Evolutionary conservation across 495 filamentous ascomycete genomes (phyloP).

Genomic region (Xylaria scruposa): DNA sequence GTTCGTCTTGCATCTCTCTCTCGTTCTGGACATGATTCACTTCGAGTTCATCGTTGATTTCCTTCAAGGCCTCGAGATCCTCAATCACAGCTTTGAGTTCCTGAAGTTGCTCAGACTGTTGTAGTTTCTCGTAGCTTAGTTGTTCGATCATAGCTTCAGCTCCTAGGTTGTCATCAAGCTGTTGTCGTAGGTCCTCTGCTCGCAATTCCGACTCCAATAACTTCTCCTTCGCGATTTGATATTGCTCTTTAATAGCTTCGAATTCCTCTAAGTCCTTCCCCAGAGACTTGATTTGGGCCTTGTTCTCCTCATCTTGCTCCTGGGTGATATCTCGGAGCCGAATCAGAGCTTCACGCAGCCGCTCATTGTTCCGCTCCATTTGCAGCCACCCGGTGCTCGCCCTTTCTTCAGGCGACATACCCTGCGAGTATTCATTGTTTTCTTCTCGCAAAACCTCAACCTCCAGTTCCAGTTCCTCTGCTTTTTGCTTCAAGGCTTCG

Average conservation of each 20-base stretch:
- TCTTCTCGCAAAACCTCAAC: constrained; percentile 87
- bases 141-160: constrained; percentile 95
- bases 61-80: constrained; percentile 84
- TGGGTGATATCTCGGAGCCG: constrained; percentile 85
- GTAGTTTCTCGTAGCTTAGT: constrained; percentile 82
- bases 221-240: constrained; percentile 71
- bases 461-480: constrained; percentile 87
- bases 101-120: constrained; percentile 79
- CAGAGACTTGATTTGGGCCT: constrained; percentile 75
- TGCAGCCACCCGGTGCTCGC: constrained; percentile 86
- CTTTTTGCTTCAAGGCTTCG: constrained; percentile 72
- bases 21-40: constrained; percentile 90
- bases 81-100: constrained; percentile 81
- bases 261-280: constrained; percentile 81
- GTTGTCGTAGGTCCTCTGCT: constrained; percentile 86
- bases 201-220: constrained; percentile 74
- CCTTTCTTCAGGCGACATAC: constrained; percentile 87
- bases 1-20: constrained; percentile 91
- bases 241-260: constrained; percentile 71
- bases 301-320: constrained; percentile 81
- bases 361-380: constrained; percentile 87
- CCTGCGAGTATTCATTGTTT: constrained; percentile 79
- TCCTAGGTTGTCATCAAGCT: constrained; percentile 84
- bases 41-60: constrained; percentile 93
- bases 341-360: constrained; percentile 85